phyloP scores from a whole-genome alignment of 192 early-diverging fungal genomes.

The Backusella circina region DNA sequence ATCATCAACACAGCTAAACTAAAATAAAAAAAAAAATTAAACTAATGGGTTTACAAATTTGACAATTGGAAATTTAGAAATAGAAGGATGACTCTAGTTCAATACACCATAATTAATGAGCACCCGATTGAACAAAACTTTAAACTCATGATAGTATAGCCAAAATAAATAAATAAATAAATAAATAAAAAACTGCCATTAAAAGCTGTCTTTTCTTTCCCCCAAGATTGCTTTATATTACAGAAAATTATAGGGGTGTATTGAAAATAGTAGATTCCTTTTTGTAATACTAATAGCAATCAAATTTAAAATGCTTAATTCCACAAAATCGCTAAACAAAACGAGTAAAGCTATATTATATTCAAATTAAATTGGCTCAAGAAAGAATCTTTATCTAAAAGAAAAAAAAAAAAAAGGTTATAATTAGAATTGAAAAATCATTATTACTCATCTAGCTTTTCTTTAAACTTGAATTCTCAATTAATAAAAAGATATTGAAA shows the following conservation, averaged over 20 bases:
- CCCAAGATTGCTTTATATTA: too few relatives aligned
- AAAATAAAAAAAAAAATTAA: not conserved
- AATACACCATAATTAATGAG: not conserved
- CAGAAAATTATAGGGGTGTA: too few relatives aligned
- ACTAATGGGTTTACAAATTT: not conserved
- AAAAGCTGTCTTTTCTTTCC: too few relatives aligned
- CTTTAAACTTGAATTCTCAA: not conserved
- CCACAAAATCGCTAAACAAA: not conserved
- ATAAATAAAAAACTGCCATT: too few relatives aligned
- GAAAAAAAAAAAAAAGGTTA: too few relatives aligned
- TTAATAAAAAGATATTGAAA: not conserved
- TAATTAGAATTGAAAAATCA: too few relatives aligned
- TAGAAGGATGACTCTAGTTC: not conserved
- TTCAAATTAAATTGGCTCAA: not conserved
- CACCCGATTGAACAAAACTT: not conserved
- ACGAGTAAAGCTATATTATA: not conserved
- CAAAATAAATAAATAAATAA: not conserved
- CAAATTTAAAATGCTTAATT: not conserved
- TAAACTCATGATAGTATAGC: not conserved
- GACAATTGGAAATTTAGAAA: not conserved
- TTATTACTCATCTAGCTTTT: not conserved
- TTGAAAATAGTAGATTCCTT: too few relatives aligned
- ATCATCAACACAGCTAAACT: not conserved
- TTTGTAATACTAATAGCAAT: not conserved
- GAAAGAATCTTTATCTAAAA: not conserved